A percentile compares a stretch with the other conserved stretches of the same genome.
Conservation (phyloP, 495 filamentous ascomycete species). For the Aspergillus sparsus region DNA sequence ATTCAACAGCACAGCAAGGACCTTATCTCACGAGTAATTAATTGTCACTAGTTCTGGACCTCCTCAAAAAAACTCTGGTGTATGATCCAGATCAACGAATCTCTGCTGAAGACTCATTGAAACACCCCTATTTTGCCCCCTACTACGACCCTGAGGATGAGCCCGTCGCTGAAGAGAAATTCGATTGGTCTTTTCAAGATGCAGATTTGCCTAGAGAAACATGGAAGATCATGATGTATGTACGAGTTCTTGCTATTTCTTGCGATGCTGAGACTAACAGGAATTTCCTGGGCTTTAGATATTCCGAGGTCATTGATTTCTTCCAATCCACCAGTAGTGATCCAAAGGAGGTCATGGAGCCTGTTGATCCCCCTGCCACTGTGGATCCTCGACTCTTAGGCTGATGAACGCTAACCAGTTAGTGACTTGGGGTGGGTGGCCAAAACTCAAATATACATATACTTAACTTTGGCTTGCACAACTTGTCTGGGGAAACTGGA, state of each 20-base stretch:
- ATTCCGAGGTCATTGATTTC: conserved; percentile 98
- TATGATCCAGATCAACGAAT: conserved; percentile 93
- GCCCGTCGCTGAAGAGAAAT: conserved; percentile 90
- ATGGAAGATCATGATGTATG: conserved; percentile 99
- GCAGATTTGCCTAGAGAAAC: conserved; percentile 94
- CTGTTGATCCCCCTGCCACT: not conserved
- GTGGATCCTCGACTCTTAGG: not conserved
- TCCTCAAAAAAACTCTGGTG: conserved; percentile 94
- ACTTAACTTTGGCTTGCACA: not conserved
- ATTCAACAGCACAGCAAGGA: not conserved
- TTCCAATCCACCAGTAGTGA: conserved; percentile 65
- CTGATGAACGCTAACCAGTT: not conserved
- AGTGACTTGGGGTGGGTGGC: not conserved
- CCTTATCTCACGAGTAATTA: not conserved
- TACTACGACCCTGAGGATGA: conserved; percentile 98
- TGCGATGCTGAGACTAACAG: not conserved
- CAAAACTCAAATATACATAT: not conserved
- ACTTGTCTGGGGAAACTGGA: not conserved
- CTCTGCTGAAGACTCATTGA: conserved; percentile 76
- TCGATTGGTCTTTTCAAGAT: conserved; percentile 99
- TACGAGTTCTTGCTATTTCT: not conserved
- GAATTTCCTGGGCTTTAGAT: conserved; percentile 59
- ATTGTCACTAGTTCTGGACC: conserved; percentile 69
- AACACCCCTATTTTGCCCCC: conserved; percentile 87
- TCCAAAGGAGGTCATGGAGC: not conserved